Base-by-base conservation (phyloP, 768 basidiomycete species). In the Termitomyces heimii region DNA sequence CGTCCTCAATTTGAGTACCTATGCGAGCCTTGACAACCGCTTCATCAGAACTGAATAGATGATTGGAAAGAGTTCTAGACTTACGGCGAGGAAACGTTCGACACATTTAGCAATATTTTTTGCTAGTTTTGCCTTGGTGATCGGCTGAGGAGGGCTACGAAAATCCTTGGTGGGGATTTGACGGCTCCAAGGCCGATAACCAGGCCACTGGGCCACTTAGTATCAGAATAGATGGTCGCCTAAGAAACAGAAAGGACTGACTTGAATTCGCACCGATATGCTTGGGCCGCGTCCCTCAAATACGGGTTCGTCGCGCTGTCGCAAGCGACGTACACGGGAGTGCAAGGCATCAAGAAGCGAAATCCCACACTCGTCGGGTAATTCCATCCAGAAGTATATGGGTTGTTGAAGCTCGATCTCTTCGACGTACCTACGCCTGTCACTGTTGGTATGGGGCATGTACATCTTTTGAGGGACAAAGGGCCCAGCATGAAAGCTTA, bases 131-230 rank as follows among this genome's bases (percentile, higher is more conserved):
- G 82, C 79, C 53, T 81, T 78, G 1, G 89, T 92, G 62, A 92
- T 89, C 3, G 85, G 88, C 6, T 86, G 81, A 39, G 88, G 89
- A 0, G 89, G 88, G 60, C 82, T 89, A 39, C 82, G 80, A 67
- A 90, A 92, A 69, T 92, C 89, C 68, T 84, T 83, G 1, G 89
- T 91, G 8, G 89, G 89, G 59, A 92, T 91, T 66, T 92, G 89
- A 55, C 86, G 79, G 55, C 84, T 87, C 88, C 88, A 92, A 46
- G 82, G 78, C 31, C 82, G 73, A 62, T 91, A 91, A 1, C 89
- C 88, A 5, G 88, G 88, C 89, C 89, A 92, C 89, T 91, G 58
- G 9, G 18, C 58, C 56, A 43, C 1, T 26, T 35, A 50, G 53
- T 54, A 28, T 62, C 58, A 57, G 24, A 39, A 31, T 49, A 51